Conservation (phyloP, 2,329 filamentous ascomycete genomes). For the Fusarium odoratissimum region DNA sequence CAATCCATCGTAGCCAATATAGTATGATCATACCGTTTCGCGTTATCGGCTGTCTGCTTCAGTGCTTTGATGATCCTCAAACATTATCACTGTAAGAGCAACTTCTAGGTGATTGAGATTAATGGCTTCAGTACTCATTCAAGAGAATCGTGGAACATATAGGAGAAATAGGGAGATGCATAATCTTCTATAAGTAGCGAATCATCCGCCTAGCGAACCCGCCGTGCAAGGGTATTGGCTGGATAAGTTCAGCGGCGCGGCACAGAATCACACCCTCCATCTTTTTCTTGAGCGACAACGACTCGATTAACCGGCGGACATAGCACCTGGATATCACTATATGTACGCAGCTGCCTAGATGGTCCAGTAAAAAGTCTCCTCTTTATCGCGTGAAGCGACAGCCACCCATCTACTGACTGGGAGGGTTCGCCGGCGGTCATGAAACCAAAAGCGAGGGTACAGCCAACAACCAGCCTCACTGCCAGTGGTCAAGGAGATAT, state of each 20-base stretch:
- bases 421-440: fast-evolving
- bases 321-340: too few species aligned
- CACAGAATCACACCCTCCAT: neutral
- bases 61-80: neutral
- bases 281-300: too few species aligned
- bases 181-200: neutral
- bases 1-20: neutral
- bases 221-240: neutral
- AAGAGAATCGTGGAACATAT: neutral
- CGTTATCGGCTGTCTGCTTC: neutral
- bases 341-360: neutral
- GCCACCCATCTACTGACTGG: neutral
- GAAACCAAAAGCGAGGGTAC: neutral
- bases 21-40: neutral
- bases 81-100: neutral
- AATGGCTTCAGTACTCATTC: neutral
- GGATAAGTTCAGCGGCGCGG: neutral
- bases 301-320: neutral
- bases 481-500: neutral
- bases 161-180: neutral
- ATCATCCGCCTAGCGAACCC: neutral
- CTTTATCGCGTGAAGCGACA: neutral
- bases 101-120: fast-evolving
- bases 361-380: fast-evolving
- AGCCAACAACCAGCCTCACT: neutral